These are phyloP conservation scores for Pseudocercospora macadamiae DNA, from an alignment of 2,329 filamentous ascomycete species.

Conservation along the genomic window DNA sequence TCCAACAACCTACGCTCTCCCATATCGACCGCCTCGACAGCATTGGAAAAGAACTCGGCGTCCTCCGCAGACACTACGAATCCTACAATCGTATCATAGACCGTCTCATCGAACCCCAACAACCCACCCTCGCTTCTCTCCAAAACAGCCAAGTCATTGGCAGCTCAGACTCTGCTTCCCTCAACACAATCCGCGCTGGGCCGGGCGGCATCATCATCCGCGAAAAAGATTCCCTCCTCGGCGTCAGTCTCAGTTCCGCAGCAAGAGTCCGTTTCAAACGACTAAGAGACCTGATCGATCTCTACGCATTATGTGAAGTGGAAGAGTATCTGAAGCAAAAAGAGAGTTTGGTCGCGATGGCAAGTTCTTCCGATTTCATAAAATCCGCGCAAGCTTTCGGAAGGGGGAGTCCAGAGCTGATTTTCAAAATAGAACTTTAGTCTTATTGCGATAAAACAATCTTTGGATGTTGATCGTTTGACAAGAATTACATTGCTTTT, in stretches of 20 bases:
- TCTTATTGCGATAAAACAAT: constrained; percentile 75
- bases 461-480: constrained; percentile 69
- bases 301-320: constrained; percentile 65
- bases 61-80: constrained; percentile 63
- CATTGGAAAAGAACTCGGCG: constrained; percentile 63
- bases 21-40: constrained; percentile 59
- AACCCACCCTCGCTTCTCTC: constrained; percentile 46
- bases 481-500: constrained; percentile 73
- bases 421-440: constrained; percentile 67
- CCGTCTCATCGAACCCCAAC: constrained; percentile 56
- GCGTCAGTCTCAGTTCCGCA: constrained; percentile 50
- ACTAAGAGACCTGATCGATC: constrained; percentile 60
- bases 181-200: constrained; percentile 31
- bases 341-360: constrained; percentile 68
- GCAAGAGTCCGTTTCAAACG: constrained; percentile 63
- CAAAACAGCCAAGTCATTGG: constrained; percentile 46
- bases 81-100: constrained; percentile 63
- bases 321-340: constrained; percentile 70
- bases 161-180: constrained; percentile 25
- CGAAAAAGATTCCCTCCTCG: constrained; percentile 44
- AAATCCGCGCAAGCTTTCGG: constrained; percentile 1
- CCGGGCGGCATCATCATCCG: constrained; percentile 20
- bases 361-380: constrained; percentile 41
- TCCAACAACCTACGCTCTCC: constrained; percentile 51
- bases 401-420: constrained; percentile 2